Conservation (phyloP, 2,329 filamentous ascomycete genomes). For the Talaromyces pinophilus region DNA sequence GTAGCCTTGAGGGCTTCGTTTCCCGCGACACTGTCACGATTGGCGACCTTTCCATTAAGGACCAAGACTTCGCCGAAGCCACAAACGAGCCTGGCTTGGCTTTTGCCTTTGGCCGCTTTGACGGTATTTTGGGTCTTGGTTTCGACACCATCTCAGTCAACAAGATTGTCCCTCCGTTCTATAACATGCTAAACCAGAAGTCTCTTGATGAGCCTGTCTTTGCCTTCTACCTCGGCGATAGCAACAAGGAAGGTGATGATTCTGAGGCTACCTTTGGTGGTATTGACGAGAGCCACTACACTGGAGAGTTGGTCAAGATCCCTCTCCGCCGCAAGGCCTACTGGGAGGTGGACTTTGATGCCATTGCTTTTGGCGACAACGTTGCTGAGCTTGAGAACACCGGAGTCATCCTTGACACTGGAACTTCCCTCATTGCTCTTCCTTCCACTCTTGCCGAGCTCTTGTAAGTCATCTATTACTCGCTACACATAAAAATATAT, state of each 20-base stretch:
- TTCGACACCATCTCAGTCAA: conserved; percentile 98
- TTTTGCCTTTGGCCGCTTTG: conserved; percentile 96
- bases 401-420: conserved; percentile 95
- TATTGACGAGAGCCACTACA: conserved; percentile 76
- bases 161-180: conserved; percentile 90
- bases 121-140: conserved; percentile 92
- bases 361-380: conserved; percentile 83
- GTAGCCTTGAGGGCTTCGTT: conserved; percentile 88
- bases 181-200: conserved; percentile 88
- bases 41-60: conserved; percentile 82
- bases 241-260: conserved; percentile 68
- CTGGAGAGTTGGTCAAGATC: conserved; percentile 86
- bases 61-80: conserved; percentile 94
- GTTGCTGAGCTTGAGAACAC: conserved; percentile 89
- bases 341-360: conserved; percentile 97
- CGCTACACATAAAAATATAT: background rate
- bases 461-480: conserved; percentile 54
- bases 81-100: conserved; percentile 94
- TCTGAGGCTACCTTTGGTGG: conserved; percentile 92
- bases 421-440: conserved; percentile 95
- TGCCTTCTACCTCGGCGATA: conserved; percentile 88
- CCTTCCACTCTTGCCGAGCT: conserved; percentile 90
- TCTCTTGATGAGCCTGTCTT: conserved; percentile 91
- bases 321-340: conserved; percentile 97
- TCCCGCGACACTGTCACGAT: conserved; percentile 85